Base-by-base conservation (phyloP, 805 yeast genomes). In the Brettanomyces sp. region DNA sequence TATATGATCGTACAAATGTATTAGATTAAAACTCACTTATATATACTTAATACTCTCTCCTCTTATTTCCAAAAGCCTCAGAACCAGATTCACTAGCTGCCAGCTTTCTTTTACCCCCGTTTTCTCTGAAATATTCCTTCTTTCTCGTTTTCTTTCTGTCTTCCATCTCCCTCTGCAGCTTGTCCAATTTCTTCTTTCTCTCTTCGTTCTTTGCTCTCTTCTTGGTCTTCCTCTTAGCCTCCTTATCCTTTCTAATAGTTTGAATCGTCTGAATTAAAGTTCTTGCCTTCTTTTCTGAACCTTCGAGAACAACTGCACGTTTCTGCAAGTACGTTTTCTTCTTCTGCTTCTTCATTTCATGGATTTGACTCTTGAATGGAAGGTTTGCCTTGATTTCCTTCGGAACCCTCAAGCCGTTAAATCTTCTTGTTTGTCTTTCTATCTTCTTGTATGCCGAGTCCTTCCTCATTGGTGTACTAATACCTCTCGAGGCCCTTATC, bases 261-360 rank as follows among this genome's bases (percentile, higher is more conserved):
- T 84, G 77, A 46, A 93, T 80, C 67, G 86, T 86, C 65, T 84
- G 91, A 73, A 93, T 78, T 66, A 91, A 75, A 34, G 88, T 82
- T 55, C 97, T 77, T 32, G 95, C 90, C 69, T 87, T 85, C 82
- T 87, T 88, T 66, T 91, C 98, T 44, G 87, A 96, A 13, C 95
- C 96, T 38, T 82, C 85, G 36, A 90, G 67, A 5, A 93, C 93
- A 45, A 93, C 97, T 1, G 99, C 99, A 59, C 99, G 80, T 71
- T 89, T 93, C 45, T 70, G 67, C 77, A 84, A 62, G 60, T 91
- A 93, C 0, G 96, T 81, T 58, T 77, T 73, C 65, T 84, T 82
- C 71, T 76, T 80, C 65, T 85, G 93, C 25, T 96, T 95, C 63
- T 82, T 85, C 93, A 87, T 85, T 56, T 79, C 77, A 53, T 82